Conservation (phyloP, 2,329 filamentous ascomycete species). For the Verticillium albo-atrum region DNA sequence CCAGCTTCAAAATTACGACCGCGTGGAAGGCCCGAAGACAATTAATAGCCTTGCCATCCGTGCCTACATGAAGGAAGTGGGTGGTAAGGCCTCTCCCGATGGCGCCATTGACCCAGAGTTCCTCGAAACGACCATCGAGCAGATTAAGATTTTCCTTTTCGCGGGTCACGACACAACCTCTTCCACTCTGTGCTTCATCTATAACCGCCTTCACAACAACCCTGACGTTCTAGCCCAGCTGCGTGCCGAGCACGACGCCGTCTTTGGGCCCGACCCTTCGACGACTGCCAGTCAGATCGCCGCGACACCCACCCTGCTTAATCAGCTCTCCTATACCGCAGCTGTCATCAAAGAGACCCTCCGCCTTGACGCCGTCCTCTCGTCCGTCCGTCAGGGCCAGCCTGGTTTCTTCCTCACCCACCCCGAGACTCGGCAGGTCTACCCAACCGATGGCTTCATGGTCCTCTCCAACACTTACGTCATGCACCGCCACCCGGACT, state of each 20-base stretch:
- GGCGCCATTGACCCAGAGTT: neutral
- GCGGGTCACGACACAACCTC: slow-evolving; percentile 27
- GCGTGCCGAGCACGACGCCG: slow-evolving; percentile 24
- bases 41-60: slow-evolving; percentile 14
- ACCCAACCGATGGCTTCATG: slow-evolving; percentile 32
- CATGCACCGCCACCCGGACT: slow-evolving; percentile 22
- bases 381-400: neutral
- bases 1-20: neutral
- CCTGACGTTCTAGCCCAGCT: slow-evolving; percentile 16
- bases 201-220: slow-evolving; percentile 17
- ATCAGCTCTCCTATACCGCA: slow-evolving; percentile 44
- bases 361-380: slow-evolving; percentile 36
- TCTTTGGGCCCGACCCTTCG: slow-evolving; percentile 39
- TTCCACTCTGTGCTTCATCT: slow-evolving; percentile 18
- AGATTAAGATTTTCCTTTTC: slow-evolving; percentile 26
- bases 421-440: slow-evolving; percentile 33
- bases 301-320: slow-evolving; percentile 39
- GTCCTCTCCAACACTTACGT: slow-evolving; percentile 15
- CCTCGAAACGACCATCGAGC: slow-evolving; percentile 12
- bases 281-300: slow-evolving; percentile 31
- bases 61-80: neutral
- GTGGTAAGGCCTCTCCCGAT: neutral
- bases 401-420: slow-evolving; percentile 32
- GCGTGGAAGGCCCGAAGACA: neutral
- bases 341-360: slow-evolving; percentile 50